A percentile compares a stretch with the other conserved stretches of the same genome.
Conservation (phyloP, 345 rosid species). For the Citrus medica region DNA sequence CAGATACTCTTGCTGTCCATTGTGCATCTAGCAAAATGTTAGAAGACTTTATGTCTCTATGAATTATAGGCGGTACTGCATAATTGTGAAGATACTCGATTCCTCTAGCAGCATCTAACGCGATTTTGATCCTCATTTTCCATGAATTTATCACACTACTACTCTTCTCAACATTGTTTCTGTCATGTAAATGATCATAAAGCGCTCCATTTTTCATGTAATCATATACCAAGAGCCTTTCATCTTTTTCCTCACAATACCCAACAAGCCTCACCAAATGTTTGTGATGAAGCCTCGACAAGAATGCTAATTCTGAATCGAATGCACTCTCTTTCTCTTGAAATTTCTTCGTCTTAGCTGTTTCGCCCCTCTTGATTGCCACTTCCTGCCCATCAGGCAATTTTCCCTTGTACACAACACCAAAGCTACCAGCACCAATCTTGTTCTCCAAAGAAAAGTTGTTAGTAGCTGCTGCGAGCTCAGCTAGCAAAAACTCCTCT, state of each 20-base stretch:
- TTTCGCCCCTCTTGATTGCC: conserved; percentile 87
- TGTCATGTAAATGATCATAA: conserved; percentile 70
- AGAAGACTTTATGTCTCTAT: conserved; percentile 84
- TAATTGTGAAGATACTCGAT: conserved; percentile 83
- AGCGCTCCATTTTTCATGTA: conserved; percentile 90
- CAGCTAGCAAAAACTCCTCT: conserved; percentile 63
- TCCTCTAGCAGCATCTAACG: conserved; percentile 82
- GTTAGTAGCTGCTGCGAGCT: conserved; percentile 76
- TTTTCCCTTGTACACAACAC: conserved; percentile 77
- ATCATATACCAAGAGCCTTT: conserved; percentile 82
- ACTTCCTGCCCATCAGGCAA: conserved; percentile 74
- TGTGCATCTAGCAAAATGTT: conserved; percentile 70
- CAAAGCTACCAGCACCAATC: conserved; percentile 89
- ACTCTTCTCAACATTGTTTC: conserved; percentile 52
- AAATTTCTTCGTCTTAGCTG: conserved; percentile 55
- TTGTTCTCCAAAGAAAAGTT: conserved; percentile 72
- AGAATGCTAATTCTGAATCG: conserved; percentile 76
- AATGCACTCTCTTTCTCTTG: conserved; percentile 95
- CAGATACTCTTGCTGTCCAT: conserved; percentile 84
- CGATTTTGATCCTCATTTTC: conserved; percentile 81
- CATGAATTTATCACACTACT: conserved; percentile 75
- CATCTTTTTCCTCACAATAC: conserved; percentile 78
- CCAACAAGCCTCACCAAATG: conserved; percentile 90
- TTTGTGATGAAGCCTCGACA: conserved; percentile 87
- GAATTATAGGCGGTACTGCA: conserved; percentile 83